Conservation (phyloP, 495 filamentous ascomycete genomes). For the Talaromyces trachyspermus region DNA sequence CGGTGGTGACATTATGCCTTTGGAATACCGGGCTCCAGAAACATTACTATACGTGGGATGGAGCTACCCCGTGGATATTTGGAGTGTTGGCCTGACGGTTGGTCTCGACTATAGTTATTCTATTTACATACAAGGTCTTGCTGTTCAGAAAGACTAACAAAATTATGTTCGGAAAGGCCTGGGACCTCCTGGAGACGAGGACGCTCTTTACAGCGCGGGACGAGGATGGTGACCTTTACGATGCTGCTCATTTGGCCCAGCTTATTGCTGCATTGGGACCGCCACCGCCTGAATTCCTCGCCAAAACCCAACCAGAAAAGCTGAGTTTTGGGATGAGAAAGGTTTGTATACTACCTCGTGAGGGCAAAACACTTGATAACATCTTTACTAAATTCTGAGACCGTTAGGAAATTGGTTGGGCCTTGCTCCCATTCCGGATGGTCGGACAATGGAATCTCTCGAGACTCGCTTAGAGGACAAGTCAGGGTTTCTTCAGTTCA, state of each 20-base stretch:
- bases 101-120: slow-evolving; percentile 22
- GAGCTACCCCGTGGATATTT: slow-evolving; percentile 35
- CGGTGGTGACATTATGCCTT: slow-evolving; percentile 26
- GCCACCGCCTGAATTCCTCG: slow-evolving; percentile 20
- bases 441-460: slow-evolving; percentile 18
- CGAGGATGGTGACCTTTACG: slow-evolving; percentile 11
- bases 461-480: slow-evolving; percentile 22
- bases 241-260: slow-evolving; percentile 19
- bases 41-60: slow-evolving; percentile 27
- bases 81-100: slow-evolving; percentile 29
- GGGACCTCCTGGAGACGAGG: slow-evolving; percentile 20
- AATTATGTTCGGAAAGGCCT: slow-evolving; percentile 10
- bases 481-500: slow-evolving; percentile 25
- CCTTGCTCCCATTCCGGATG: slow-evolving; percentile 20
- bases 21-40: slow-evolving; percentile 30
- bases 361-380: not conserved
- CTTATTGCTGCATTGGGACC: slow-evolving; percentile 20
- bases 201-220: slow-evolving; percentile 17
- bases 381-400: slow-evolving; percentile 9
- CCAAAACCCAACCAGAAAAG: slow-evolving; percentile 15
- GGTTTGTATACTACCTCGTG: slow-evolving; percentile 12
- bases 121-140: not conserved
- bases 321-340: slow-evolving; percentile 21
- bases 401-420: slow-evolving; percentile 17
- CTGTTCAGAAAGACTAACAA: not conserved